phyloP scores from a whole-genome alignment of 257 asterid genomes.

The Parsonsia alboflavescens region DNA sequence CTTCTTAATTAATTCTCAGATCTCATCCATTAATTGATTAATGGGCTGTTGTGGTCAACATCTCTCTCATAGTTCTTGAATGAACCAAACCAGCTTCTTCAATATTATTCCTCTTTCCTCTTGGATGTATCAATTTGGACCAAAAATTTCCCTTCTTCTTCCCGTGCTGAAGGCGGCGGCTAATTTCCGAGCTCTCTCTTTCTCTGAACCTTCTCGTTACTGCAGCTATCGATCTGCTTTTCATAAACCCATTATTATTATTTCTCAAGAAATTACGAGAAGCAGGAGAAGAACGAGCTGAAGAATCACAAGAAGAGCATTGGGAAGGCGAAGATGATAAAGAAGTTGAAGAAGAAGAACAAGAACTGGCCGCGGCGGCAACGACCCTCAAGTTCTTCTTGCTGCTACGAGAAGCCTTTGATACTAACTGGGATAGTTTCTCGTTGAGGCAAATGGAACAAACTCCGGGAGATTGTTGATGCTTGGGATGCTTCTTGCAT shows the following conservation, averaged over 20 bases:
- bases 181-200: conserved; percentile 15
- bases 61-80: conserved; percentile 45
- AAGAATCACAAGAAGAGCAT: conserved; percentile 41
- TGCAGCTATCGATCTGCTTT: conserved; percentile 58
- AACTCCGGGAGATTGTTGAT: conserved; percentile 66
- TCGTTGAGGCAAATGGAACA: conserved; percentile 62
- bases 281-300: conserved; percentile 56
- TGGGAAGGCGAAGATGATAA: conserved; percentile 49
- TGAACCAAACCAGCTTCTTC: conserved; percentile 28
- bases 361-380: neutral
- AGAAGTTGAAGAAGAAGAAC: conserved; percentile 38
- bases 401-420: conserved; percentile 14
- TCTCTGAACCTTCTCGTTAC: conserved; percentile 28
- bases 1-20: neutral
- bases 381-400: neutral
- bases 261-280: conserved; percentile 4
- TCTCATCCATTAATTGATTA: conserved; percentile 2
- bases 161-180: neutral
- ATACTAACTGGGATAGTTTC: conserved; percentile 41
- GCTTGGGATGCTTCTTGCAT: conserved; percentile 70
- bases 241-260: conserved; percentile 24
- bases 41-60: conserved; percentile 23
- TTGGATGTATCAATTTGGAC: conserved; percentile 42
- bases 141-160: conserved; percentile 55
- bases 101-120: conserved; percentile 15